Conservation (phyloP, 306 rosid species). For the peach (Prunus persica) region Prunus_persica_NCBIv2 NC_034009.1:35398501-35399000, state of each 20-base stretch:
- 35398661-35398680: constrained; percentile 41
- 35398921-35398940: constrained; percentile 1
- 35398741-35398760: constrained; percentile 50
- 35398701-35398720: constrained; percentile 32
- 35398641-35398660: constrained; percentile 49
- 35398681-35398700: constrained; percentile 51
- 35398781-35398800: constrained; percentile 31
- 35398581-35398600: constrained; percentile 97
- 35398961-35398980: neutral
- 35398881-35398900: constrained; percentile 95
- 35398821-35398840: constrained; percentile 52
- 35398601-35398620: constrained; percentile 90
- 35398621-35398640: constrained; percentile 57
- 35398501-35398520: constrained; percentile 5
- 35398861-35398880: constrained; percentile 96
- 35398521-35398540: constrained; percentile 12
- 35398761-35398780: constrained; percentile 36
- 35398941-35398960: no score
- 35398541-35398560: neutral
- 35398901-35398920: constrained; percentile 15
- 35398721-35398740: constrained; percentile 29
- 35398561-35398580: constrained; percentile 52
- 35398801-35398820: constrained; percentile 40
- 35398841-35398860: constrained; percentile 62
- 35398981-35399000: constrained; percentile 41